These are phyloP conservation scores for Nidularia pulvinata DNA, from an alignment of 768 basidiomycete species.

Conservation along the genomic window DNA sequence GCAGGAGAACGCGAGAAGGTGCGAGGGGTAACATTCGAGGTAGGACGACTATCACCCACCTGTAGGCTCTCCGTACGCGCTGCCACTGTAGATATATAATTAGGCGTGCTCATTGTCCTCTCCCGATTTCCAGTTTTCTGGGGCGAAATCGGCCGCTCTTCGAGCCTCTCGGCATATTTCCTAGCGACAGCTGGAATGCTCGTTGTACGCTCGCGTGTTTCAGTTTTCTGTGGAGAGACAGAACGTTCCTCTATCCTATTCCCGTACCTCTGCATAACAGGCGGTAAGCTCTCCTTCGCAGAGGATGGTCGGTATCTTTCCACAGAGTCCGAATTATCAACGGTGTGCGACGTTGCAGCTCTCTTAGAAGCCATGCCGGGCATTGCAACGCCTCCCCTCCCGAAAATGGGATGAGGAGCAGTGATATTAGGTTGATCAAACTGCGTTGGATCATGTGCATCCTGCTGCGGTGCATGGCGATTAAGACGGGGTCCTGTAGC, in stretches of 20 bases:
- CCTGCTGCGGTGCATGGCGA: constrained; percentile 69
- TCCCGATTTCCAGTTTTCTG: constrained; percentile 19
- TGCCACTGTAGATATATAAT: constrained; percentile 4
- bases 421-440: constrained; percentile 62
- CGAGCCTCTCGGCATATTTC: constrained; percentile 7
- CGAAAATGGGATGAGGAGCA: constrained; percentile 75
- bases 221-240: constrained; percentile 33
- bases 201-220: constrained; percentile 46
- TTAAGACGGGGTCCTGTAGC: constrained; percentile 76
- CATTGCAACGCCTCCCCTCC: constrained; percentile 74
- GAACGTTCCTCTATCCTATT: neutral
- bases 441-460: constrained; percentile 62
- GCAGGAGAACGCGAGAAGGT: too few species aligned
- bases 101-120: constrained; percentile 34
- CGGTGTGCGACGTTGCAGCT: constrained; percentile 1
- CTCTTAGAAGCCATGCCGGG: constrained; percentile 55
- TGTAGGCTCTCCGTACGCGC: neutral
- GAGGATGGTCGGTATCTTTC: constrained; percentile 1
- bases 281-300: constrained; percentile 31
- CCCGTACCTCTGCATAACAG: constrained; percentile 21
- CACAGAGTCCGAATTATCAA: neutral
- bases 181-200: too few species aligned
- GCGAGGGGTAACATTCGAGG: too few species aligned
- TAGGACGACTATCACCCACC: too few species aligned
- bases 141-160: neutral